These are phyloP conservation scores for Linaria vulgaris DNA, from an alignment of 257 asterid genomes.

Conservation along the genomic window DNA sequence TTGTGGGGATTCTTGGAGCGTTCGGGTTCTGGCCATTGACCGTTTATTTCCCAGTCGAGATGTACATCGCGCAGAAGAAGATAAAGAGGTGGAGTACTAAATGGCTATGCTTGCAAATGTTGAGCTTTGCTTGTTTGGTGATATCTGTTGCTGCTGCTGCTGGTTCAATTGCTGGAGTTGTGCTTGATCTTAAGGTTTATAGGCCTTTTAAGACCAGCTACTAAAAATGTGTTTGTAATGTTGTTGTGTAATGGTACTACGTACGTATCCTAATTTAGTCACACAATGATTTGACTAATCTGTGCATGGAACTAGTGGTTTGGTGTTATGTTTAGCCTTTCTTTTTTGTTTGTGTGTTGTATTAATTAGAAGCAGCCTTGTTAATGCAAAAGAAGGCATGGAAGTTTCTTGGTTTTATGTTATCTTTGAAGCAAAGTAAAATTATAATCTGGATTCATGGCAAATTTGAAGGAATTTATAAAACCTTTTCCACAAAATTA, in stretches of 20 bases:
- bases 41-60: slow-evolving; percentile 55
- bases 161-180: slow-evolving; percentile 53
- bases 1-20: slow-evolving; percentile 55
- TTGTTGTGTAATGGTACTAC: background rate
- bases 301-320: slow-evolving; percentile 29
- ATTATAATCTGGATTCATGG: slow-evolving; percentile 1
- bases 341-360: slow-evolving; percentile 7
- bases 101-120: slow-evolving; percentile 45
- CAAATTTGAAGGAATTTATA: slow-evolving; percentile 8
- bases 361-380: slow-evolving; percentile 30
- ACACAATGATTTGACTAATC: background rate
- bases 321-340: slow-evolving; percentile 19
- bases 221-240: background rate
- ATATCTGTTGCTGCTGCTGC: slow-evolving; percentile 50
- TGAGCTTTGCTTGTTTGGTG: slow-evolving; percentile 39
- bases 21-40: slow-evolving; percentile 61
- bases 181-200: slow-evolving; percentile 53
- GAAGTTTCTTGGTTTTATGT: slow-evolving; percentile 3
- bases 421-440: background rate
- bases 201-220: slow-evolving; percentile 53
- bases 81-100: slow-evolving; percentile 42
- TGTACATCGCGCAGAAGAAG: slow-evolving; percentile 55
- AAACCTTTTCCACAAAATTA: background rate
- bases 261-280: background rate
- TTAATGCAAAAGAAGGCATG: slow-evolving; percentile 33